These are phyloP conservation scores for Aspergillus caelatus DNA, from an alignment of 2,329 filamentous ascomycete species.

Conservation along the genomic window DNA sequence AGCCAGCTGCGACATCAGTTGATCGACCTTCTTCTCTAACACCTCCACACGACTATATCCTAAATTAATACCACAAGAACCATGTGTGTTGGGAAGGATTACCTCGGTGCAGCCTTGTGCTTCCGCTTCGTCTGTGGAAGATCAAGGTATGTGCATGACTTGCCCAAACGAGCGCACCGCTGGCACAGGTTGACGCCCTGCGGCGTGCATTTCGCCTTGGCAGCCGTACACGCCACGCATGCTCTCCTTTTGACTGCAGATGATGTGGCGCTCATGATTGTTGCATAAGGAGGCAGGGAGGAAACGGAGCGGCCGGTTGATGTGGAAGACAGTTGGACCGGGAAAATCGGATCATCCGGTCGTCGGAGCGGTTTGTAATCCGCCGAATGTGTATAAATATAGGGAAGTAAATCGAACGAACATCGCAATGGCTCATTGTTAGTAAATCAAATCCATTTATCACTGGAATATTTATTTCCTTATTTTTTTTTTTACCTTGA, in stretches of 20 bases:
- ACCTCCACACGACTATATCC: neutral
- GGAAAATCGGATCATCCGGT: neutral
- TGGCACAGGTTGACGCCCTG: conserved; percentile 23
- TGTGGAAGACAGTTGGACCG: neutral
- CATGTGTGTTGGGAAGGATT: neutral
- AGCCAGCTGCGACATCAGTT: neutral
- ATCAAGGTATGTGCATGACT: neutral
- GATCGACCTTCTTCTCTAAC: neutral
- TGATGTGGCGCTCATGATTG: neutral
- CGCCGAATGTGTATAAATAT: neutral
- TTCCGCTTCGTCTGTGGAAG: neutral
- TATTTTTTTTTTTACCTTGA: neutral
- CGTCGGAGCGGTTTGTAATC: neutral
- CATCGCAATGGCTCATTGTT: too few species aligned
- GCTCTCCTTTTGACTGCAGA: conserved; percentile 23
- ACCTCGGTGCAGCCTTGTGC: neutral
- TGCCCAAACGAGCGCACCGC: conserved; percentile 13
- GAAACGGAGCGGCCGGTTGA: neutral
- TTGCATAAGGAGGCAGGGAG: neutral
- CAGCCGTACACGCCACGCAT: conserved; percentile 26
- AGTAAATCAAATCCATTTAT: neutral
- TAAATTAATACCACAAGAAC: neutral
- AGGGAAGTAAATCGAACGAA: neutral
- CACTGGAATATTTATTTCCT: neutral
- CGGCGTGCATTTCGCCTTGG: conserved; percentile 29